Base-by-base conservation (phyloP, 257 asterid genomes). In the Penstemon newberryi region DNA sequence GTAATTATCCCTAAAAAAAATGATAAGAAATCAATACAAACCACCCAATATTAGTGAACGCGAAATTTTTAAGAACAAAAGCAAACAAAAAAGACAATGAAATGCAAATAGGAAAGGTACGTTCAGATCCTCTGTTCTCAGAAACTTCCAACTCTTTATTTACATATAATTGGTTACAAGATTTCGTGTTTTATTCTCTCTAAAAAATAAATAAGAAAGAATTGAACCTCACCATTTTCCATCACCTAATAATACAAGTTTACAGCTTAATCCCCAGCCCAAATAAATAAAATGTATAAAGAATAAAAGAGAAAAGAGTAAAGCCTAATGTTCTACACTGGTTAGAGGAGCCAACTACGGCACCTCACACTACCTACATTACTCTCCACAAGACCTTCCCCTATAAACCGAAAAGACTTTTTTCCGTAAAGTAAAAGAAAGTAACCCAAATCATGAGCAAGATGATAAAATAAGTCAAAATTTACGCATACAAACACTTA, bases 401-500 rank as follows among this genome's bases (percentile, higher is more conserved):
- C 71, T 56, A 53, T 66, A 45, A 44, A 41, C 58, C 44, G 59
- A 58, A 56, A 43, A 53, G 39, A 46, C 1, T 2, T 43, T 38
- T 38, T 37, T 58, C 49, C 37, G 39, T 19, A 33, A 38, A 40
- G 12, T 37, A 59, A 55, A 44, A 73, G 40, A 58, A 59, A 19
- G 59, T 63, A 53, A 41, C 33, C 45, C 18, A 47, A 56, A 60
- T 49, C 25, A 55, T 54, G 58, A 44, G 41, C 6, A 7, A 38
- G 36, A 39, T 15, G 42, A 52, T 47, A 51, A 39, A 3, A 25
- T 6, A 50, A 38, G 37, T 6, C 63, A 52, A 66, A 62, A 55
- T 49, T 71, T 47, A 49, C 65, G 61, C 52, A 65, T 9, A 45
- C 6, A 55, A 6, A 4, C 6, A 63, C 56, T 79, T 74, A 88